Evolutionary conservation across 2,329 filamentous ascomycete genomes (phyloP).

Genomic region (Epichloe sylvatica): DNA sequence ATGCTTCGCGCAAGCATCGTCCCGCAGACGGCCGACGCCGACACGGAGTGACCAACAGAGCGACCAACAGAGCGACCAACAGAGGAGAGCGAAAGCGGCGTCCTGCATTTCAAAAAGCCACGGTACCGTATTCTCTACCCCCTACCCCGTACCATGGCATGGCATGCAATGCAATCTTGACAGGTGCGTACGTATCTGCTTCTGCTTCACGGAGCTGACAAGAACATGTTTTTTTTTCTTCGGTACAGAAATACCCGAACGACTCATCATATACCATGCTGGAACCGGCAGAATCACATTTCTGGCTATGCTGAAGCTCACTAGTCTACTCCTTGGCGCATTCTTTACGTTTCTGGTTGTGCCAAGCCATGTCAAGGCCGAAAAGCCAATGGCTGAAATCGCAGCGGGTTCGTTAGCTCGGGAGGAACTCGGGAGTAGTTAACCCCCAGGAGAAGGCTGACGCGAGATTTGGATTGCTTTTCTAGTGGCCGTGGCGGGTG

Average conservation of each 20-base stretch:
- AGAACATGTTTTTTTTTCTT: neutral
- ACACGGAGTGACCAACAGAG: too few relatives aligned
- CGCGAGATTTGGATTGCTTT: neutral
- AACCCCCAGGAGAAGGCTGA: neutral
- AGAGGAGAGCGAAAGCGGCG: constrained; percentile 13
- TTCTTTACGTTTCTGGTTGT: constrained; percentile 52
- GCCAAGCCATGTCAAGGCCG: constrained; percentile 39
- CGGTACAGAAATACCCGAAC: constrained; percentile 36
- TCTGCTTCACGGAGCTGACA: too few relatives aligned
- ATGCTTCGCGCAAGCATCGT: neutral
- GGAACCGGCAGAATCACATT: constrained; percentile 54
- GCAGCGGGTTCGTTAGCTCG: constrained; percentile 22
- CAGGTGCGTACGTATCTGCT: too few relatives aligned
- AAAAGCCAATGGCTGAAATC: constrained; percentile 22
- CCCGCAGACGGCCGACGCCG: neutral
- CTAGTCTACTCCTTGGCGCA: constrained; percentile 53
- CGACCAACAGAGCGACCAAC: neutral
- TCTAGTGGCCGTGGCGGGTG: constrained; percentile 43
- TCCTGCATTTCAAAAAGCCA: constrained; percentile 2
- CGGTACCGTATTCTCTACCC: neutral
- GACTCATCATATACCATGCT: constrained; percentile 60
- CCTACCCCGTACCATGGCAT: neutral
- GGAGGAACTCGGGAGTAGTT: too few relatives aligned
- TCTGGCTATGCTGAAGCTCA: constrained; percentile 56
- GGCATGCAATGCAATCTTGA: too few relatives aligned